Conservation (phyloP, 2,329 filamentous ascomycete species). For the Aureobasidium sp. region DNA sequence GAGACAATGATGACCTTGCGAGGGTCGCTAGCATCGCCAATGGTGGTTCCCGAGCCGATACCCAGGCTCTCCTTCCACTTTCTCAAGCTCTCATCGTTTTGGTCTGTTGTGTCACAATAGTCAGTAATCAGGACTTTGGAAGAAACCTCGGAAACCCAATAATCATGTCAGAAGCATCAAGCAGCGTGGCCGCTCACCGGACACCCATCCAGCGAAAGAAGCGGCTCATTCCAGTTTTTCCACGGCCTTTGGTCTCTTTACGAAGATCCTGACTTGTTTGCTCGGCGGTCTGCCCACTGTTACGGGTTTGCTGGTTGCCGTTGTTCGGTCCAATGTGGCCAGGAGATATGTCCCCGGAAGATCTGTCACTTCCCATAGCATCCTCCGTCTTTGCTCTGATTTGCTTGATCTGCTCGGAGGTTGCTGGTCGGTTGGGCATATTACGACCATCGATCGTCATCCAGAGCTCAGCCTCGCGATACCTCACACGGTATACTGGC, state of each 20-base stretch:
- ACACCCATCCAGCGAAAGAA: not conserved
- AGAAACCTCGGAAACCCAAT: not conserved
- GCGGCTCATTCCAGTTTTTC: not conserved
- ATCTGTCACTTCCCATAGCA: not conserved
- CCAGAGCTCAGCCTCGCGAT: conserved; percentile 3
- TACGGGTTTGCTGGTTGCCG: not conserved
- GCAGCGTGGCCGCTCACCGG: not conserved
- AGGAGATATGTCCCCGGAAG: not conserved
- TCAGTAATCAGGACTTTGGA: not conserved
- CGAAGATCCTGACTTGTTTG: not conserved
- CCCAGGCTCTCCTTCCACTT: conserved; percentile 97
- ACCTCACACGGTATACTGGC: conserved; percentile 4
- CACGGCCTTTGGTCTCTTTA: not conserved
- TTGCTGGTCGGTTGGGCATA: conserved; percentile 7
- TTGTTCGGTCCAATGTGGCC: not conserved
- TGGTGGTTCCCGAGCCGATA: conserved; percentile 53
- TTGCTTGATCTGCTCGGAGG: not conserved
- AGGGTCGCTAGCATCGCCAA: conserved; percentile 58
- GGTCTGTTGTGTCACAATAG: conserved; percentile 38
- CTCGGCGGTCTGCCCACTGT: not conserved
- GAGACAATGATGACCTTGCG: conserved; percentile 90
- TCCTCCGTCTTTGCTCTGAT: not conserved
- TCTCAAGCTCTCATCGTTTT: conserved; percentile 85
- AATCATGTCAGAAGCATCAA: not conserved
- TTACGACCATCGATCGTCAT: conserved; percentile 2